Evolutionary conservation across 176 grass and related monocot species (phyloP), one percentile per base, ranked within the genome.

Genomic region (Carex kokanica): DNA sequence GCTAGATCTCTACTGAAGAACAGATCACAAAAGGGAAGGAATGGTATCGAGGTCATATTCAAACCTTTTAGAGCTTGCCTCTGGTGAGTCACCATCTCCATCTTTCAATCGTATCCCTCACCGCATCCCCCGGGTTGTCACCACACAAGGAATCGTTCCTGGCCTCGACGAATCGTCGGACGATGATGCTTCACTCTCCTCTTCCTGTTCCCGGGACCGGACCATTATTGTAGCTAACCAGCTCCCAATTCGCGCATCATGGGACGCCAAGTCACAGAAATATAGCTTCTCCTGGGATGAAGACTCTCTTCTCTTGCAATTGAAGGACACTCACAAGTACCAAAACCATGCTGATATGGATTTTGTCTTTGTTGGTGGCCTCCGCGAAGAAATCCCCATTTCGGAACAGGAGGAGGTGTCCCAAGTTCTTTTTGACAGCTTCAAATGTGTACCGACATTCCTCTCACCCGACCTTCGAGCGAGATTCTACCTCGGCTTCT

Each of bases 21-120:
- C 49, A 57, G 24, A 13, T 78, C 13, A 56, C 29, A 23, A 70
- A 70, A 41, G 17, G 66, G 3, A 43, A 23, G 63, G 55, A 77
- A 97, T 98, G 95, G 90, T 89, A 79, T 98, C 95, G n/a, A 98
- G 88, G 83, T 98, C 95, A 74, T 94, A 94, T 88, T 87, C 95
- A 68, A 91, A 98, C 87, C 90, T 98, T 41, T 40, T 98, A 74
- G 95, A 98, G 64, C 88, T 98, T 79, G 95, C 88, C 78, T 78
- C 90, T 81, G 90, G 87, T 73, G 83, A 88, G 23, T 83, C 83
- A 38, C 71, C 83, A 61, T 56, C 90, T 75, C 69, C 94, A 23
- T 84, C 85, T 31, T 65, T 86, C 52, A 75, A 67, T 5, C 87
- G 88, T 5, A 93, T 93, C 25, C 83, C 78, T 72, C 87, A 85